phyloP scores from a whole-genome alignment of 495 filamentous ascomycete species.

The Trichoderma asperelloides region DNA sequence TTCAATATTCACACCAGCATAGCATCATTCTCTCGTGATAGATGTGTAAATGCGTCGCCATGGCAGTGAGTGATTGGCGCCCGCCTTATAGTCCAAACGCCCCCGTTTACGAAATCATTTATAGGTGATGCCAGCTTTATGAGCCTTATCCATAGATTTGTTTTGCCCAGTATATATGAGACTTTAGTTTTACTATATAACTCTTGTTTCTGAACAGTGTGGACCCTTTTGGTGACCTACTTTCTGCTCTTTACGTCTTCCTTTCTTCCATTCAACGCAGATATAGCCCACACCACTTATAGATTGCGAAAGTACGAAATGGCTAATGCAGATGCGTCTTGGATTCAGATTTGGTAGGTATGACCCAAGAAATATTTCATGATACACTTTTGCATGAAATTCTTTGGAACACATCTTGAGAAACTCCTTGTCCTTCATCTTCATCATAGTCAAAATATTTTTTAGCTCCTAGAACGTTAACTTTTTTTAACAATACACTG shows the following conservation, averaged over 20 bases:
- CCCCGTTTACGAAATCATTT: neutral
- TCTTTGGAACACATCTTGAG: too few relatives aligned
- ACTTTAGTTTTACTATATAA: neutral
- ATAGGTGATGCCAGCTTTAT: too few relatives aligned
- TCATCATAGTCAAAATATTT: too few relatives aligned
- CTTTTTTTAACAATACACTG: too few relatives aligned
- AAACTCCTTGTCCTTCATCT: too few relatives aligned
- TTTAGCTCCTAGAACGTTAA: too few relatives aligned
- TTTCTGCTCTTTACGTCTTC: too few relatives aligned
- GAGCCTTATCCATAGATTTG: too few relatives aligned
- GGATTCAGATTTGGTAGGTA: neutral
- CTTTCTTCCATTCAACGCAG: neutral
- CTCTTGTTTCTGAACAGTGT: too few relatives aligned
- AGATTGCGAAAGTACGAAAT: neutral
- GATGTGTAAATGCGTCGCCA: neutral
- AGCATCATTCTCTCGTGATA: neutral
- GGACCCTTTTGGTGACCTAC: neutral
- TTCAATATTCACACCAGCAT: neutral
- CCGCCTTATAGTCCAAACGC: neutral
- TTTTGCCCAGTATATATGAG: neutral
- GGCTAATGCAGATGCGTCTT: neutral
- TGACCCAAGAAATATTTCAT: neutral
- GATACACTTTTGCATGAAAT: neutral
- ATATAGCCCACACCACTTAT: neutral
- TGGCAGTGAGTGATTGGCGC: neutral